Evolutionary conservation across 768 basidiomycete genomes (phyloP).

Genomic region (Gloeopeniophorella convolvens): DNA sequence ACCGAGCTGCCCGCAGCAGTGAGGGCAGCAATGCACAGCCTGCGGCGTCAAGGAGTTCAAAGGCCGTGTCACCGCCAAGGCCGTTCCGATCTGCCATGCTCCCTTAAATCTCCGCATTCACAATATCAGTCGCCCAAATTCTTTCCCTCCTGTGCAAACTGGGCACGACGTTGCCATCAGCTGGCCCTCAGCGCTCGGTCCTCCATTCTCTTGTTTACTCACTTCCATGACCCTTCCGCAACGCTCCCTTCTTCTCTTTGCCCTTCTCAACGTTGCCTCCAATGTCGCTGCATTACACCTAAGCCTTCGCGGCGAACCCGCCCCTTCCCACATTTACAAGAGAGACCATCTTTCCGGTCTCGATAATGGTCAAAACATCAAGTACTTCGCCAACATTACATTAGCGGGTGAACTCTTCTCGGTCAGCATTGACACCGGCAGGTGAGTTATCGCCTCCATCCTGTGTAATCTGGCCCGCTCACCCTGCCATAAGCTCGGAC

Average conservation of each 20-base stretch:
- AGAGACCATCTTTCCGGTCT: constrained; percentile 27
- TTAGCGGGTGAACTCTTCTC: constrained; percentile 31
- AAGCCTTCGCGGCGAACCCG: not conserved
- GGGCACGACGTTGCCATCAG: no score
- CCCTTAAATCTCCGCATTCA: no score
- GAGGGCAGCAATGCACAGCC: no score
- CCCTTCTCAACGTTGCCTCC: not conserved
- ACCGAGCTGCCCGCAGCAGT: no score
- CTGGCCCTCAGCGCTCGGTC: no score
- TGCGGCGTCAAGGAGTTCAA: no score
- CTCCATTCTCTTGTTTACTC: not conserved
- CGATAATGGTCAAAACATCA: constrained; percentile 28
- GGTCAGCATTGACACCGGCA: constrained; percentile 42
- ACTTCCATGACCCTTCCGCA: not conserved
- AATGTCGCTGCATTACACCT: constrained; percentile 3
- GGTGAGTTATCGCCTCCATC: constrained; percentile 25
- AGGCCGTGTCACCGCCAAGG: no score
- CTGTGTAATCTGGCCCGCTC: not conserved
- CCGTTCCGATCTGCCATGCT: no score
- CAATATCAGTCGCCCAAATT: no score
- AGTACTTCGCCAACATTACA: constrained; percentile 35
- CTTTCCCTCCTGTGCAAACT: no score
- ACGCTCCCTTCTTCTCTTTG: not conserved
- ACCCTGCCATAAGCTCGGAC: constrained; percentile 46
- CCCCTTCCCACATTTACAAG: constrained; percentile 13